A percentile compares a stretch with the other conserved stretches of the same genome.
These are phyloP conservation scores for Cyberlindnera xishuangbannaensis DNA, from an alignment of 805 yeast genomes.

Conservation along the genomic window DNA sequence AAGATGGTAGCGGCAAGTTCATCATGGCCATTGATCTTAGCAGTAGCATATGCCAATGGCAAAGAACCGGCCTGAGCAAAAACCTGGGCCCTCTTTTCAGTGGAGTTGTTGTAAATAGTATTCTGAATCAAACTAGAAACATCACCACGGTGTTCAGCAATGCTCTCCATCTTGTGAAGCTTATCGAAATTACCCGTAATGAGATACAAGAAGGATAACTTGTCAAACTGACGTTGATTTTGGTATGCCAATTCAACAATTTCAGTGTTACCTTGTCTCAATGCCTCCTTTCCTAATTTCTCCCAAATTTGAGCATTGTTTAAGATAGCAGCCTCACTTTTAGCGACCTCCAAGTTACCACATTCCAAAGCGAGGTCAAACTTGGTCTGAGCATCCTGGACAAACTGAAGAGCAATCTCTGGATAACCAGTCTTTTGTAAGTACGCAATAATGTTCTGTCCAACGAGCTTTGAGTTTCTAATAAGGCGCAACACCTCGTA, in stretches of 20 bases:
- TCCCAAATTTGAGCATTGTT: conserved; percentile 72
- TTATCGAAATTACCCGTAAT: conserved; percentile 75
- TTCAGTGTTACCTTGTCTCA: conserved; percentile 81
- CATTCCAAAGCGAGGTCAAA: conserved; percentile 94
- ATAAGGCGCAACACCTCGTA: conserved; percentile 88
- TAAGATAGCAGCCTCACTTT: conserved; percentile 77
- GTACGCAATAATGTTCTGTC: conserved; percentile 94
- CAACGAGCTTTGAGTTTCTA: conserved; percentile 84
- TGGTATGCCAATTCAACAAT: conserved; percentile 86
- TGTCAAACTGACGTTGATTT: conserved; percentile 79
- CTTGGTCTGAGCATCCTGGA: conserved; percentile 92
- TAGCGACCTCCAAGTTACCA: conserved; percentile 82
- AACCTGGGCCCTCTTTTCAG: conserved; percentile 67
- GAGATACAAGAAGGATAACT: conserved; percentile 82
- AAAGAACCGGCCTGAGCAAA: conserved; percentile 73
- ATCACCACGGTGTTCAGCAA: conserved; percentile 87
- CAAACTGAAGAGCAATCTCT: conserved; percentile 95
- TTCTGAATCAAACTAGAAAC: conserved; percentile 75
- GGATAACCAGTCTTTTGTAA: conserved; percentile 94
- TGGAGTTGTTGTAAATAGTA: conserved; percentile 68
- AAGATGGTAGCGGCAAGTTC: conserved; percentile 70
- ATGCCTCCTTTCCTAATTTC: conserved; percentile 77
- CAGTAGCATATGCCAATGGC: conserved; percentile 90
- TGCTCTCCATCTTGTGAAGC: conserved; percentile 76
- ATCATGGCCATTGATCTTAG: conserved; percentile 77